Conservation (phyloP, 768 basidiomycete genomes). For the Holtermanniella nyarrowii region DNA sequence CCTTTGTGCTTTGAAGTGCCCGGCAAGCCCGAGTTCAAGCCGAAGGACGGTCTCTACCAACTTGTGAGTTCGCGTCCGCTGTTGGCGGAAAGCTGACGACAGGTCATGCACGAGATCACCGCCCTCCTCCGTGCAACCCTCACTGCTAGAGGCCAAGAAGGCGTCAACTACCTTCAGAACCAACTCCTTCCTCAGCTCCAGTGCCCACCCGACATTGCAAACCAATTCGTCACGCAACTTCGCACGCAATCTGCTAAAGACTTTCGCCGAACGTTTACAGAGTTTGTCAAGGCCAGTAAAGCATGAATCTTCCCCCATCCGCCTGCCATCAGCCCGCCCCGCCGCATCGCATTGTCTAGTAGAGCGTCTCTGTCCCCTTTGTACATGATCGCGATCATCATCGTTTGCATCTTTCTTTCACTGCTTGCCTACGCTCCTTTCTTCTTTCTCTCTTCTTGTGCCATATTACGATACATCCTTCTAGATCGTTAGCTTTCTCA, state of each 20-base stretch:
- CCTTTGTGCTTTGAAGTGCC: constrained; percentile 74
- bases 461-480: background rate
- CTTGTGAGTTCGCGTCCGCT: constrained; percentile 63
- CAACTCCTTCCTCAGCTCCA: constrained; percentile 79
- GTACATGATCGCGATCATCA: background rate
- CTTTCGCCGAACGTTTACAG: constrained; percentile 38
- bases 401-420: background rate
- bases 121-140: constrained; percentile 69
- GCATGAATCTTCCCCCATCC: constrained; percentile 5
- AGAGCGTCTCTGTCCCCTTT: background rate
- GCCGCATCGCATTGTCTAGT: background rate
- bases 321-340: background rate
- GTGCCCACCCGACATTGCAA: constrained; percentile 66
- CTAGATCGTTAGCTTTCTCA: background rate
- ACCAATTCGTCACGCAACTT: constrained; percentile 51
- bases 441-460: background rate
- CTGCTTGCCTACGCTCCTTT: background rate
- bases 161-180: constrained; percentile 63
- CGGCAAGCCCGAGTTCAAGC: constrained; percentile 66
- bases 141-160: constrained; percentile 69
- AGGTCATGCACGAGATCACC: constrained; percentile 86
- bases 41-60: constrained; percentile 76
- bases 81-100: constrained; percentile 9
- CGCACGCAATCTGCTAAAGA: constrained; percentile 35
- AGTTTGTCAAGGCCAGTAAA: constrained; percentile 38